Conservation (phyloP, 306 rosid species). For the Lathyrus tuberosus region DNA sequence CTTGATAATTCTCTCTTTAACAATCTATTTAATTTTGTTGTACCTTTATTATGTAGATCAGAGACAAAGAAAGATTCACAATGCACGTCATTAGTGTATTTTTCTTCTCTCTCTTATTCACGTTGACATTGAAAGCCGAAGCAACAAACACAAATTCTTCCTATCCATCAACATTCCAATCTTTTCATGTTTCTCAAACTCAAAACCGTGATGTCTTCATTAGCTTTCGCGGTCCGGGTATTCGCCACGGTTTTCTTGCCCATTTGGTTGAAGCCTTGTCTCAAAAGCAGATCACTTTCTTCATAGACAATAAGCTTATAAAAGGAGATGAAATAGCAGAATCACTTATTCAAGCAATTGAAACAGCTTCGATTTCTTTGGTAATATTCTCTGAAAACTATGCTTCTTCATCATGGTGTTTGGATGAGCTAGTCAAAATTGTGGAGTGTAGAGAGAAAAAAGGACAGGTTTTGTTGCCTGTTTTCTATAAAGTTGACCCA, state of each 20-base stretch:
- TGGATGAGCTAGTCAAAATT: constrained; percentile 34
- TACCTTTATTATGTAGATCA: not conserved
- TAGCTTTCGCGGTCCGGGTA: constrained; percentile 33
- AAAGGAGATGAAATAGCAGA: not conserved
- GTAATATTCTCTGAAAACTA: constrained; percentile 27
- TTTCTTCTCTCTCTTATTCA: not conserved
- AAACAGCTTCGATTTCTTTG: constrained; percentile 13
- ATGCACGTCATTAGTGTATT: not conserved
- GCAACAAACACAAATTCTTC: not conserved
- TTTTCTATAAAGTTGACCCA: constrained; percentile 31
- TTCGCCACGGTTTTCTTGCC: constrained; percentile 11
- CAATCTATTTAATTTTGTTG: not conserved
- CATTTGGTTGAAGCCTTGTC: constrained; percentile 24
- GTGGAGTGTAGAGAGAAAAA: constrained; percentile 4
- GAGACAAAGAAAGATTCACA: not conserved
- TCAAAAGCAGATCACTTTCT: not conserved
- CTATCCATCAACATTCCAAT: not conserved
- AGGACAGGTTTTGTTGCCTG: constrained; percentile 18
- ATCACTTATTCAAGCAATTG: constrained; percentile 24
- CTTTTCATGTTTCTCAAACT: not conserved
- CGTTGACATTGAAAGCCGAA: not conserved
- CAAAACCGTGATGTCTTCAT: constrained; percentile 25
- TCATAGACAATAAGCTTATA: not conserved
- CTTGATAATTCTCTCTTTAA: not conserved
- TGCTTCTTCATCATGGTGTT: constrained; percentile 35